phyloP scores from a whole-genome alignment of 306 rosid species.

The Malus orientalis region DNA sequence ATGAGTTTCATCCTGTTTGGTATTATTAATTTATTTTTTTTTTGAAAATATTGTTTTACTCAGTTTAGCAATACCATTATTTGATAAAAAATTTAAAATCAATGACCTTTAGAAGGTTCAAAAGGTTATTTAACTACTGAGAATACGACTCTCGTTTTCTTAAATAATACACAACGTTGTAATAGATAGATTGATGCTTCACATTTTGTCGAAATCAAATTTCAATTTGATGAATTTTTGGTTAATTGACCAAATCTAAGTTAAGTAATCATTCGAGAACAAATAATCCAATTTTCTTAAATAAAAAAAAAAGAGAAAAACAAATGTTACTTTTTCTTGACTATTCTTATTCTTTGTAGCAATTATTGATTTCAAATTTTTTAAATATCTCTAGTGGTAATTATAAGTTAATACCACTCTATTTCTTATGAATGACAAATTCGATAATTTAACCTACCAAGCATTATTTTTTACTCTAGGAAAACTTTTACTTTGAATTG shows the following conservation, averaged over 20 bases:
- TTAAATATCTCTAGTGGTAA: too few species aligned
- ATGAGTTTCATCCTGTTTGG: not conserved
- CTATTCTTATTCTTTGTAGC: not conserved
- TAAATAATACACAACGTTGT: too few species aligned
- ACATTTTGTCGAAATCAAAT: too few species aligned
- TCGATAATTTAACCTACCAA: too few species aligned
- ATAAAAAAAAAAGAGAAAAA: not conserved
- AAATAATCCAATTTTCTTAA: not conserved
- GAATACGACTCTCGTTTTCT: too few species aligned
- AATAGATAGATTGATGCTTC: too few species aligned
- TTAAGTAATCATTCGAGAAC: not conserved
- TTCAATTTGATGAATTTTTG: not conserved
- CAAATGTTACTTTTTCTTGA: not conserved
- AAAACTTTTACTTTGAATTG: not conserved
- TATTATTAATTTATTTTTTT: too few species aligned
- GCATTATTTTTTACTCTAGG: not conserved
- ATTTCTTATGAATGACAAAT: not conserved
- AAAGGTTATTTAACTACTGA: not conserved
- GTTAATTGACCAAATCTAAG: not conserved
- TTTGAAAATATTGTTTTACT: too few species aligned
- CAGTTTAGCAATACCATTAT: too few species aligned
- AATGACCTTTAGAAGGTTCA: too few species aligned
- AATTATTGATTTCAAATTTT: not conserved
- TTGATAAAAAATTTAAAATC: not conserved
- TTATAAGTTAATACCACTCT: not conserved